Base-by-base conservation (phyloP, 805 yeast genomes). In the Barnettozyma populi region DNA sequence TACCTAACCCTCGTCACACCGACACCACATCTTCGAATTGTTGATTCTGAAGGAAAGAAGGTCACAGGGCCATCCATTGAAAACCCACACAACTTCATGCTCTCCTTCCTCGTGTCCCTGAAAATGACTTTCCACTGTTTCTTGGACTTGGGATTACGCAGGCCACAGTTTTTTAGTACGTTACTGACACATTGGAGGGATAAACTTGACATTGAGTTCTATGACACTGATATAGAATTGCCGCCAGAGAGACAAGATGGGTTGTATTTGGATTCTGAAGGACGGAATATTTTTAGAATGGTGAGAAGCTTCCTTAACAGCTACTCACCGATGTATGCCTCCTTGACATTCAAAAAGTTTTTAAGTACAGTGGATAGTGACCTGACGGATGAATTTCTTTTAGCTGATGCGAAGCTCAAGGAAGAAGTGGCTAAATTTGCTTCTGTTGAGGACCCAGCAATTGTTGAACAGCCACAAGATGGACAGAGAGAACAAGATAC, bases 171-270 rank as follows among this genome's bases (percentile, higher is more conserved):
- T 16, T 39, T 39, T 21, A 14, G 25, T 10, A 39, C 31, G 3
- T n/a, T 37, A 13, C 13, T 37, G 27, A 20, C 25, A n/a, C 27
- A 21, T 37, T 39, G 42, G 42, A 24, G 42, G n/a, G 42, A 39
- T 8, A 39, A 39, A 21, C 20, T 39, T 13, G 42, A 39, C n/a
- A 18, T 39, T n/a, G 42, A 39, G 32, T 24, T 39, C 16, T 39
- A 39, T 20, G 42, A 39, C 34, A 39, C 32, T 20, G 42, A 39
- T 14, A 8, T 10, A 4, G 21, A 10, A 37, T 13, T 37, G 29
- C 41, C 41, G 11, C 18, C 27, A 16, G 27, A 37, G 16, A 37
- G 21, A 23, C 41, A 23, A 14, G 41, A 37, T 37, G 42, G 42
- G n/a, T 25, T 23, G 16, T 20, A 24, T 16, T n/a, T 39, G 32